These are phyloP conservation scores for Penicillium egyptiacum DNA, from an alignment of 495 filamentous ascomycete species.

Conservation along the genomic window DNA sequence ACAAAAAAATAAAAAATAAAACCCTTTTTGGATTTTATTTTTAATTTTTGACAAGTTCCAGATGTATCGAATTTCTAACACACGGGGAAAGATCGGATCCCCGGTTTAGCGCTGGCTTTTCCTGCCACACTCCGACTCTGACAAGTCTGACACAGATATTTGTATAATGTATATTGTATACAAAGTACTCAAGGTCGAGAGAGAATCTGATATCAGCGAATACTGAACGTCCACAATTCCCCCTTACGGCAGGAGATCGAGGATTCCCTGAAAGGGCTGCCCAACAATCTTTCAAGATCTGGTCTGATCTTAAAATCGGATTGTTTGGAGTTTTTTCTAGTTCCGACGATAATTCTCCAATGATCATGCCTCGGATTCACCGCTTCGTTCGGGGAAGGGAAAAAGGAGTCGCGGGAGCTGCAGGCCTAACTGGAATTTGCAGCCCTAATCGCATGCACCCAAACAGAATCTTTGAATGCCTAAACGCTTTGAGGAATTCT, in stretches of 20 bases:
- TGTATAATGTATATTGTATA: not conserved
- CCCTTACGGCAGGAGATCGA: constrained; percentile 13
- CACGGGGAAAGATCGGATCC: constrained; percentile 11
- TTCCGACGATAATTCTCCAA: constrained; percentile 13
- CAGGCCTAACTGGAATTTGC: constrained; percentile 7
- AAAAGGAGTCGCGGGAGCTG: constrained; percentile 1
- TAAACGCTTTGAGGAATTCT: constrained; percentile 2
- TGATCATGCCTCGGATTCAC: constrained; percentile 15
- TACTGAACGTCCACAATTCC: not conserved
- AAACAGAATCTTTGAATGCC: constrained; percentile 4
- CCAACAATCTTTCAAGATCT: constrained; percentile 14
- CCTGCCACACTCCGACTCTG: not conserved
- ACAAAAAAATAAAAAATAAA: constrained; percentile 4
- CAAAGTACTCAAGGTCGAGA: not conserved
- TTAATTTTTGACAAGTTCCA: not conserved
- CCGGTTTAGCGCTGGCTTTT: not conserved
- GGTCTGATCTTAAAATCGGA: constrained; percentile 11
- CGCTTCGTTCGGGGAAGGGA: constrained; percentile 10
- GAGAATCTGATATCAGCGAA: not conserved
- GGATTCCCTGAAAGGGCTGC: constrained; percentile 16
- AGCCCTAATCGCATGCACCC: constrained; percentile 9
- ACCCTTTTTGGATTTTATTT: not conserved
- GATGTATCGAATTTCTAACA: not conserved
- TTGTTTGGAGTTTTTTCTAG: constrained; percentile 14
- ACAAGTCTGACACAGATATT: constrained; percentile 1